Base-by-base conservation (phyloP, 768 basidiomycete species). In the Boletus sensibilis region DNA sequence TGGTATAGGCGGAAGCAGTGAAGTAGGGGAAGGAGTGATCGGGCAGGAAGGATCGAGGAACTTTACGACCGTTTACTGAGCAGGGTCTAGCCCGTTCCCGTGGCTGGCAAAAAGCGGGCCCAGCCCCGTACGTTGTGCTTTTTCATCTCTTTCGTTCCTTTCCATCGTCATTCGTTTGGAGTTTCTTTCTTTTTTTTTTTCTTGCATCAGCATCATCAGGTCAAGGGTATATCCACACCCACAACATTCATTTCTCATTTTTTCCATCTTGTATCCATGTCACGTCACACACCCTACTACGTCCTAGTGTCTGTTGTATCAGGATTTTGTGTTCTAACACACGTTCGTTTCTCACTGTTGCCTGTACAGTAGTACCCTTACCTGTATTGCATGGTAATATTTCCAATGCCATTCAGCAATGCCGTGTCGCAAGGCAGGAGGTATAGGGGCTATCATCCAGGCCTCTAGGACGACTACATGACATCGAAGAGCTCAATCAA, bases 51-150 rank as follows among this genome's bases (percentile, higher is more conserved):
- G 68, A 8, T 78, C 75, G 55, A 75, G 82, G 64, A 84, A 86
- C 70, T 86, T 86, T 68, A 85, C 84, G 45, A 77, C 75, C 50
- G 74, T 66, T 44, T 84, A 80, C 60, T 83, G 57, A 71, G 23
- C 50, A 25, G 14, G 46, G 40, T 42, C n/a, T 44, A 29, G 34
- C 9, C 35, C 14, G n/a, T 35, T 16, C 18, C 11, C 6, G 13
- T 31, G 50, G 35, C 49, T 41, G 42, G 52, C 35, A 40, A 60
- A 53, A 58, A 56, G 51, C 16, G 57, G 38, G 34, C 14, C 38
- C 40, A 12, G 6, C 42, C 39, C 44, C 29, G 46, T 43, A 47
- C 21, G 35, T 48, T 46, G 29, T 41, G 2, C 10, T 37, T 44
- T 45, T 48, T 42, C 11, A 5, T 23, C 10, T 16, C 21, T 20